Evolutionary conservation across 163 green algal species (phyloP).

Genomic region (Scenedesmus sp.): DNA sequence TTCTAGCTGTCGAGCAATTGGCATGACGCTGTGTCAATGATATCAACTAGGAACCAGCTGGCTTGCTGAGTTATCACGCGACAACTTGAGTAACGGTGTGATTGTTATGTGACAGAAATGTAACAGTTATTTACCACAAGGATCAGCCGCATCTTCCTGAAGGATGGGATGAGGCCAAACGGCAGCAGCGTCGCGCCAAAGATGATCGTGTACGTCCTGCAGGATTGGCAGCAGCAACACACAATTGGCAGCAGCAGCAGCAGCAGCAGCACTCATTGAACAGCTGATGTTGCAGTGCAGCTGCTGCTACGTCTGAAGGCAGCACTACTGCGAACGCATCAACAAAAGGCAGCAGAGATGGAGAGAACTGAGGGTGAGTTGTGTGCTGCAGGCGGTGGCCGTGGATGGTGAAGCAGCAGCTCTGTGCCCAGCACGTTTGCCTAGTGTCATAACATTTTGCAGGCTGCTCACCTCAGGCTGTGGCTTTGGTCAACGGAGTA

Average conservation of each 20-base stretch:
- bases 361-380: too few species aligned
- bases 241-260: background rate
- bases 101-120: too few species aligned
- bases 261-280: background rate
- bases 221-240: too few species aligned
- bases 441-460: too few species aligned
- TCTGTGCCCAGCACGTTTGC: too few species aligned
- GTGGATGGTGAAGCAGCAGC: background rate
- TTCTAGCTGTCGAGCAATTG: too few species aligned
- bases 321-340: too few species aligned
- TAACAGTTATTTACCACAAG: background rate
- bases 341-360: background rate
- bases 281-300: background rate
- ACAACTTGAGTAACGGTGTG: too few species aligned
- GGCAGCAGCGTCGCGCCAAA: background rate
- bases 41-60: too few species aligned
- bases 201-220: too few species aligned
- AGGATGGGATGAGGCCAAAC: background rate
- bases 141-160: constrained; percentile 8
- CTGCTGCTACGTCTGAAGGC: background rate
- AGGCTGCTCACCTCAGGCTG: background rate
- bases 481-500: background rate
- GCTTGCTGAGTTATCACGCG: too few species aligned
- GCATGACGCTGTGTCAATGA: too few species aligned
- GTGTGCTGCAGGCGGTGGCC: background rate